Conservation (phyloP, 345 rosid species). For the Boechera stricta region DNA sequence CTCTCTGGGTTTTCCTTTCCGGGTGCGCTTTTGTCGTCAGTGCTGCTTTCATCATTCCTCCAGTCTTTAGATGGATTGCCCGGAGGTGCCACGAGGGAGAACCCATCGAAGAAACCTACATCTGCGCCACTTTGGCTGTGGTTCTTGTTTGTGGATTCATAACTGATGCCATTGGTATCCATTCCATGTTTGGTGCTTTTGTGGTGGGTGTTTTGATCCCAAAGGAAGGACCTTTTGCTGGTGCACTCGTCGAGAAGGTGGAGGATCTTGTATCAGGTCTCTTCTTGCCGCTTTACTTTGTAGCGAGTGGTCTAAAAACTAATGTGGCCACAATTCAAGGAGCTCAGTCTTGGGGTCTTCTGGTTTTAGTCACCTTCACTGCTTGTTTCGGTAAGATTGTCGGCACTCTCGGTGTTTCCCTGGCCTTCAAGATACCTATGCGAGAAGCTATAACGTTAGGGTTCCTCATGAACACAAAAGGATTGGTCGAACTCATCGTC, state of each 20-base stretch:
- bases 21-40: slow-evolving; percentile 55
- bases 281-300: slow-evolving; percentile 75
- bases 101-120: slow-evolving; percentile 66
- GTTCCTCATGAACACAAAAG: slow-evolving; percentile 83
- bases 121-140: slow-evolving; percentile 59
- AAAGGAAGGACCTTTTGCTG: slow-evolving; percentile 74
- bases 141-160: slow-evolving; percentile 72
- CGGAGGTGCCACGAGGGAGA: slow-evolving; percentile 72
- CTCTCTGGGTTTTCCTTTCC: slow-evolving; percentile 73
- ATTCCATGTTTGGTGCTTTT: slow-evolving; percentile 85
- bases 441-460: slow-evolving; percentile 66
- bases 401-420: slow-evolving; percentile 65
- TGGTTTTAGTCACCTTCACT: slow-evolving; percentile 59
- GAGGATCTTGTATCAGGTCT: slow-evolving; percentile 87
- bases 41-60: slow-evolving; percentile 53
- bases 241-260: slow-evolving; percentile 67
- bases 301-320: slow-evolving; percentile 83
- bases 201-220: slow-evolving; percentile 75
- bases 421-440: slow-evolving; percentile 56
- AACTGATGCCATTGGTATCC: slow-evolving; percentile 76
- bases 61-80: slow-evolving; percentile 62
- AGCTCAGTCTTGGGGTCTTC: slow-evolving; percentile 75
- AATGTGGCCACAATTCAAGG: slow-evolving; percentile 70
- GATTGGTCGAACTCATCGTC: slow-evolving; percentile 83
- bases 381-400: slow-evolving; percentile 80